A percentile compares a stretch with the other conserved stretches of the same genome.
Evolutionary conservation across 164 flowering plant genomes (phyloP).

Genomic region (Sextonia rubra): DNA sequence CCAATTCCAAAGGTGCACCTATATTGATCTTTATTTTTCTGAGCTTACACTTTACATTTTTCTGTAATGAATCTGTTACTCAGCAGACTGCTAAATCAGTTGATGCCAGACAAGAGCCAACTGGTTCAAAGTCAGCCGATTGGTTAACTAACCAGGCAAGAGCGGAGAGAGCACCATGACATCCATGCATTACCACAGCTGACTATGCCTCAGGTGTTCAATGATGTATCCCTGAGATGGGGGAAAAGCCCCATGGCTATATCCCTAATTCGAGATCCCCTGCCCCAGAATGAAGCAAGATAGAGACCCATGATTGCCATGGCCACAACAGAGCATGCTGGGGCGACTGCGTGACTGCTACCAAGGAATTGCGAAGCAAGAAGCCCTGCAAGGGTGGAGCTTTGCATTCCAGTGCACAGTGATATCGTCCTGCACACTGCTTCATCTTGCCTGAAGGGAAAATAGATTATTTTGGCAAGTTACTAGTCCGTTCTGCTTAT

Average conservation of each 20-base stretch:
- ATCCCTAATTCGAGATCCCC: constrained; percentile 62
- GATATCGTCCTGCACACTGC: constrained; percentile 79
- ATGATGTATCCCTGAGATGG: constrained; percentile 11
- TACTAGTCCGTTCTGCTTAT: not conserved
- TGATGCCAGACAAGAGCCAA: too few relatives aligned
- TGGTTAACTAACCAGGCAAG: not conserved
- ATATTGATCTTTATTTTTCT: too few relatives aligned
- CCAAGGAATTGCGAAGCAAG: constrained; percentile 93
- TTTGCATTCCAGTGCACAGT: constrained; percentile 95
- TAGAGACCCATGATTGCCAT: constrained; percentile 97
- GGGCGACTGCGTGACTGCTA: constrained; percentile 84
- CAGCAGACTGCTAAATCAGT: too few relatives aligned
- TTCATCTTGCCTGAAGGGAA: constrained; percentile 67
- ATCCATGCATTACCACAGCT: not conserved
- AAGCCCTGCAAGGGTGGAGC: constrained; percentile 96
- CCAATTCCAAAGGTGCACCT: too few relatives aligned
- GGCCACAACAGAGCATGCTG: constrained; percentile 92
- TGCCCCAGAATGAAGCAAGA: constrained; percentile 95
- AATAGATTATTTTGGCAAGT: not conserved
- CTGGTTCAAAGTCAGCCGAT: not conserved
- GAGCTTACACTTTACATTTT: too few relatives aligned
- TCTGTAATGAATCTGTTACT: too few relatives aligned
- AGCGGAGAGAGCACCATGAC: not conserved
- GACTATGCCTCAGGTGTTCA: constrained; percentile 1
- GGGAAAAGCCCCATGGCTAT: constrained; percentile 34